Base-by-base conservation (phyloP, 495 filamentous ascomycete species). In the Penicillium coprophilum region DNA sequence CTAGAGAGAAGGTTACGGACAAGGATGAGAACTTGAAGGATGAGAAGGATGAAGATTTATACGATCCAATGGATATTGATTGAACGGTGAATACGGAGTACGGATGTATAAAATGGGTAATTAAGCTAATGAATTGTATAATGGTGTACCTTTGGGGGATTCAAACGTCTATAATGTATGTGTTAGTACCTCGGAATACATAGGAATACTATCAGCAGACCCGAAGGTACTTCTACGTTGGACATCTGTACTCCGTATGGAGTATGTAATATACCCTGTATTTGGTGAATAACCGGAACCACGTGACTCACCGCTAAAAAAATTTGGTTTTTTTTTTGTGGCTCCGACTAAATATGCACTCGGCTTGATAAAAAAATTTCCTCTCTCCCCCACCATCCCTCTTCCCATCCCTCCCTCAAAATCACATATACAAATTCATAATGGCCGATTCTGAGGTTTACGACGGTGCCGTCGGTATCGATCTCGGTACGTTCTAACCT, bases 381-480 rank as follows among this genome's bases (percentile, higher is more conserved):
- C 60, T 57, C 66, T 57, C 50, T 57, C 39, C 55, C 55, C 55
- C 55, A 45, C 60, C 58, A 54, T 61, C 58, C 34, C 48, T 52
- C 55, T 43, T 64, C 50, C 61, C 57, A 63, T 55, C 65, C 58
- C 62, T 53, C 40, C 57, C 57, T 47, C 45, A 47, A 48, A 54
- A 53, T 61, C 57, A 56, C 46, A 60, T 55, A 56, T 59, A 43
- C 43, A 61, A 51, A 41, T 51, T 63, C 66, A 64, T 46, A 63
- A 70, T 70, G 73, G 95, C 97, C 92, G 86, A 90, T 72, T 90
- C 96, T 77, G 92, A 96, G 86, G 88, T 93, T 64, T 98, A 96
- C 80, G 94, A 97, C 68, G 94, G 94, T 82, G 94, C 94, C 82
- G 92, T 97, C 80, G 94, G 94, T 84, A 98, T 98, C 77, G 94